Evolutionary conservation across 2,329 filamentous ascomycete genomes (phyloP).

Genomic region (Colletotrichum lini): DNA sequence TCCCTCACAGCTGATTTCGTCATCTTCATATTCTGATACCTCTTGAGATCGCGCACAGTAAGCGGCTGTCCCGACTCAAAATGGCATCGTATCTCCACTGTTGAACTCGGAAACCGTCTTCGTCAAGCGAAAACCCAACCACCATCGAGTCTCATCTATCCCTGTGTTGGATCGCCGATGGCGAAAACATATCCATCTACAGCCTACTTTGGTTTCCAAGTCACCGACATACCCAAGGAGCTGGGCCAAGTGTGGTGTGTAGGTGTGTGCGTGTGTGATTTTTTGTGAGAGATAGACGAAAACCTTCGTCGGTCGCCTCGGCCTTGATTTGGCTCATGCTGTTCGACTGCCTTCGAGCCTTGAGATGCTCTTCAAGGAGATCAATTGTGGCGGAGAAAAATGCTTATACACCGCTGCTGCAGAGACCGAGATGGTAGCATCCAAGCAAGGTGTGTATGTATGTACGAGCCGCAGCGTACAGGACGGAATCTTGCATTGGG

Average conservation of each 20-base stretch:
- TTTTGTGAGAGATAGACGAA: neutral
- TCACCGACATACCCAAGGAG: too few relatives aligned
- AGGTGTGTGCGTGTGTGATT: neutral
- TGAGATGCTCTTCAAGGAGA: neutral
- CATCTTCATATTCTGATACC: neutral
- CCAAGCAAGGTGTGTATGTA: slow-evolving; percentile 13
- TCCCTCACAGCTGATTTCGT: neutral
- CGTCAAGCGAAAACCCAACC: neutral
- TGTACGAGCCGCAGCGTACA: slow-evolving; percentile 34
- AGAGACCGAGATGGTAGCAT: slow-evolving; percentile 21
- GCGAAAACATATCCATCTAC: too few relatives aligned
- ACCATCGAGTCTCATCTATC: too few relatives aligned
- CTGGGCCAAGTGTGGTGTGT: neutral
- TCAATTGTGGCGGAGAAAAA: neutral
- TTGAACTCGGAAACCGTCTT: neutral
- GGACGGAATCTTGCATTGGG: slow-evolving; percentile 42
- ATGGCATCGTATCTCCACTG: neutral
- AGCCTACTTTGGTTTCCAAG: too few relatives aligned
- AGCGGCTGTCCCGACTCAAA: neutral
- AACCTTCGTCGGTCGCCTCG: neutral
- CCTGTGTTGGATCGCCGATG: too few relatives aligned
- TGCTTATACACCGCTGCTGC: slow-evolving; percentile 3
- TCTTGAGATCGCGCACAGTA: neutral
- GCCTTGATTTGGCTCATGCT: neutral
- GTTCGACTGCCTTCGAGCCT: neutral